Conservation (phyloP, 257 asterid species). For the Lithospermum erythrorhizon region DNA sequence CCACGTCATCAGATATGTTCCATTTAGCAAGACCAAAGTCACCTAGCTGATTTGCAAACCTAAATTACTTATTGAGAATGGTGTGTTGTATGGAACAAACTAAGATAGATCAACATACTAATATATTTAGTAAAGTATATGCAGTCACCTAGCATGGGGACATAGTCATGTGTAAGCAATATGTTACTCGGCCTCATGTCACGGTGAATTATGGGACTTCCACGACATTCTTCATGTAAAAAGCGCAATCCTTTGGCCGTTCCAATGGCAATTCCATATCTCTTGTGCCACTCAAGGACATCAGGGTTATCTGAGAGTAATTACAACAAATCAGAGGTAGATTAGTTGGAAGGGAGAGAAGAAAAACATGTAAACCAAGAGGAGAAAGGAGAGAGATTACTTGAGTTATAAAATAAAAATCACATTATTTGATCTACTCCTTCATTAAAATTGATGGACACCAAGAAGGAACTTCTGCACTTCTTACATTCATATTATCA, state of each 20-base stretch:
- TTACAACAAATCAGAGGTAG: slow-evolving; percentile 1
- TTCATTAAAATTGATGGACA: neutral
- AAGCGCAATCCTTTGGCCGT: slow-evolving; percentile 74
- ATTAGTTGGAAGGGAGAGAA: neutral
- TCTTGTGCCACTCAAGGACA: slow-evolving; percentile 62
- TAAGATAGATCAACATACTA: too few relatives aligned
- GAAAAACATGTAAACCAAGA: neutral
- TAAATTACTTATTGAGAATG: neutral
- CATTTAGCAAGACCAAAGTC: slow-evolving; percentile 85
- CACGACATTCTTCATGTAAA: slow-evolving; percentile 81
- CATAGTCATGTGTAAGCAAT: slow-evolving; percentile 67
- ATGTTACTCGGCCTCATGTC: slow-evolving; percentile 75
- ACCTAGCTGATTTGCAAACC: slow-evolving; percentile 34
- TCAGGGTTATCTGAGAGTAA: slow-evolving; percentile 32
- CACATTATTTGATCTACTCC: neutral
- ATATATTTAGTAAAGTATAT: neutral
- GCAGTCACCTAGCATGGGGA: slow-evolving; percentile 46
- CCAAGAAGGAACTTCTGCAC: neutral
- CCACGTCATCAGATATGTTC: slow-evolving; percentile 33
- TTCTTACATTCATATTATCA: neutral
- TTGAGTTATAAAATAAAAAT: neutral
- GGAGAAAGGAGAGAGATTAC: neutral
- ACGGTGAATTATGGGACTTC: slow-evolving; percentile 75
- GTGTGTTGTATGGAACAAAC: too few relatives aligned
- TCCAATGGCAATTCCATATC: slow-evolving; percentile 63